Percentiles rank a stretch among this genome's conserved stretches.
These are phyloP conservation scores for Beauveria sp. DNA, from an alignment of 2,329 filamentous ascomycete genomes.

Conservation along the genomic window DNA sequence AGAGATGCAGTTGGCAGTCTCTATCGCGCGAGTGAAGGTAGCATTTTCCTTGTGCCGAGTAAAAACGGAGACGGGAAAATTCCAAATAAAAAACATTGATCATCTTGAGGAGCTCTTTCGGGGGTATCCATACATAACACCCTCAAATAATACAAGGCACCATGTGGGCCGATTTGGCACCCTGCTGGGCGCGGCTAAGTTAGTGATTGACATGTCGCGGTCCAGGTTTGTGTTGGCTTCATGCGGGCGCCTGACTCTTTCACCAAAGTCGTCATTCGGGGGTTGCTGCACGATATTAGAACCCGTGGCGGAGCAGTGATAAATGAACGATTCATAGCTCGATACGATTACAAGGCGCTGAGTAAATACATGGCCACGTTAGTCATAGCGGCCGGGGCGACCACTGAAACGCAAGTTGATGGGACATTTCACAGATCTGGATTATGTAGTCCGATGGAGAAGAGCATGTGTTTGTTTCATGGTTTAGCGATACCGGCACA, in stretches of 20 bases:
- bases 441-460: background rate
- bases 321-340: background rate
- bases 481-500: too few relatives aligned
- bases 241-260: constrained; percentile 8
- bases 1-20: background rate
- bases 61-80: background rate
- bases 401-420: background rate
- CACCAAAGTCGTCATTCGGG: background rate
- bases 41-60: too few relatives aligned
- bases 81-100: background rate
- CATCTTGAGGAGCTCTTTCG: background rate
- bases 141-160: background rate
- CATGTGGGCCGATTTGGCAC: background rate
- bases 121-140: background rate
- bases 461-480: background rate
- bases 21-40: too few relatives aligned
- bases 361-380: background rate
- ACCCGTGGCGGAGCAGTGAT: too few relatives aligned
- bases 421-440: background rate
- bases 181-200: constrained; percentile 2
- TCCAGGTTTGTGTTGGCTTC: constrained; percentile 3
- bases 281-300: background rate
- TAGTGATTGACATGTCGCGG: background rate
- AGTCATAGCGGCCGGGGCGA: background rate
- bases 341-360: background rate